Conservation (phyloP, 805 yeast species). For the Ogataea zsoltii region DNA sequence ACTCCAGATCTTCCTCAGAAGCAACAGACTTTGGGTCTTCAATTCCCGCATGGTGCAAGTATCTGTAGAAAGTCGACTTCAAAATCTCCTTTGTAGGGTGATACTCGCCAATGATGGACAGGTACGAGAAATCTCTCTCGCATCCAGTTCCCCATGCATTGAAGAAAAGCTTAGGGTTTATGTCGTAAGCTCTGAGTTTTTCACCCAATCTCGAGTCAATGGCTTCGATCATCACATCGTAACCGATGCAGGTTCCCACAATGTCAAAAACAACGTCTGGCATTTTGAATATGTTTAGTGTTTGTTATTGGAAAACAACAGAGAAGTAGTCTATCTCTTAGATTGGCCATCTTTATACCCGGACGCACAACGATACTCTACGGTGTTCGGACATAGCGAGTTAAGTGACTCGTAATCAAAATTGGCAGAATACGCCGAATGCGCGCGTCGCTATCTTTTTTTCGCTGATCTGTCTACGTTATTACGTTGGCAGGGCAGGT, state of each 20-base stretch:
- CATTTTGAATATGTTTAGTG: constrained; percentile 14
- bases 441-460: too few relatives aligned
- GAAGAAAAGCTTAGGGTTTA: constrained; percentile 20
- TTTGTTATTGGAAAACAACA: not conserved
- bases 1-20: constrained; percentile 30
- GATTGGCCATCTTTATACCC: not conserved
- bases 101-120: constrained; percentile 29
- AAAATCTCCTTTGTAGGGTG: constrained; percentile 29
- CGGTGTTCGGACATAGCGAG: too few relatives aligned
- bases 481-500: too few relatives aligned
- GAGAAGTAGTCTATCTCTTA: not conserved
- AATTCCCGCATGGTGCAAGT: constrained; percentile 30
- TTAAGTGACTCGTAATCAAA: too few relatives aligned
- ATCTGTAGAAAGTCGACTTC: constrained; percentile 30
- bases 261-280: constrained; percentile 32
- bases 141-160: constrained; percentile 50
- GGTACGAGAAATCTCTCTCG: constrained; percentile 71
- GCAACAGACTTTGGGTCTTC: constrained; percentile 30
- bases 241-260: constrained; percentile 29
- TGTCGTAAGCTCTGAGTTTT: constrained; percentile 14
- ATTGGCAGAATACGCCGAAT: too few relatives aligned
- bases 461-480: too few relatives aligned
- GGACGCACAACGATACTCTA: not conserved
- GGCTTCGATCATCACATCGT: constrained; percentile 26
- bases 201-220: constrained; percentile 24